These are phyloP conservation scores for Caloboletus firmus DNA, from an alignment of 1,284 basidiomycete species.

Conservation along the genomic window DNA sequence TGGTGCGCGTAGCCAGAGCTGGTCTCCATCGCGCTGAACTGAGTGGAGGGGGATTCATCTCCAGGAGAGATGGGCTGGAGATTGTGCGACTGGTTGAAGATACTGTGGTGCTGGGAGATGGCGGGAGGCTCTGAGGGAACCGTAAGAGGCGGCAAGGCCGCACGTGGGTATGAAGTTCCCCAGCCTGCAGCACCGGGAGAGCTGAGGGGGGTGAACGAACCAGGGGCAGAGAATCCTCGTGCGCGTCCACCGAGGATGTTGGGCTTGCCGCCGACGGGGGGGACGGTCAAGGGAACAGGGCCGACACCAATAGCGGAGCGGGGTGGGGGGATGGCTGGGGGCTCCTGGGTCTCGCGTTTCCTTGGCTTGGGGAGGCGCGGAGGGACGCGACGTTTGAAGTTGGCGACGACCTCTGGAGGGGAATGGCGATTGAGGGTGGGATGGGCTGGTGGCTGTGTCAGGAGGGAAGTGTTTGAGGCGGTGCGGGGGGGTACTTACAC, in stretches of 20 bases:
- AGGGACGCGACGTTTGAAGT: constrained; percentile 91
- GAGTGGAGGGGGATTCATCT: constrained; percentile 64
- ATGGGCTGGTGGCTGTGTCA: constrained; percentile 58
- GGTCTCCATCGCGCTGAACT: constrained; percentile 54
- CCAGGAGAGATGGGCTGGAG: constrained; percentile 64
- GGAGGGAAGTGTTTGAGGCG: constrained; percentile 15
- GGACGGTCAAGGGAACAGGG: constrained; percentile 59
- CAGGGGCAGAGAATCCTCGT: constrained; percentile 78
- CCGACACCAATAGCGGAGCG: constrained; percentile 69
- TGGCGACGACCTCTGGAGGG: constrained; percentile 80
- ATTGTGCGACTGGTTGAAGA: constrained; percentile 59
- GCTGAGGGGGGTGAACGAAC: constrained; percentile 67
- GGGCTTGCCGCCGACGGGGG: constrained; percentile 42
- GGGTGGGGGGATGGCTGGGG: constrained; percentile 63
- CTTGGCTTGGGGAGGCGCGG: constrained; percentile 81
- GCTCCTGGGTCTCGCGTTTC: constrained; percentile 69
- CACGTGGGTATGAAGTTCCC: constrained; percentile 58
- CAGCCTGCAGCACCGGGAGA: constrained; percentile 56
- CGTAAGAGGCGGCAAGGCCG: constrained; percentile 74
- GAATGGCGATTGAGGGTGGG: constrained; percentile 86
- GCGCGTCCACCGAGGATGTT: constrained; percentile 53
- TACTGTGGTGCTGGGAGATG: constrained; percentile 50
- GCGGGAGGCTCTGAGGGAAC: constrained; percentile 71
- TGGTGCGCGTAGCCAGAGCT: constrained; percentile 38
- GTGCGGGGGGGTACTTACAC: constrained; percentile 60